Percentiles rank a stretch among this genome's conserved stretches.
Conservation (phyloP, 208 protist species). For the Leptomonas pyrrhocoris region DNA sequence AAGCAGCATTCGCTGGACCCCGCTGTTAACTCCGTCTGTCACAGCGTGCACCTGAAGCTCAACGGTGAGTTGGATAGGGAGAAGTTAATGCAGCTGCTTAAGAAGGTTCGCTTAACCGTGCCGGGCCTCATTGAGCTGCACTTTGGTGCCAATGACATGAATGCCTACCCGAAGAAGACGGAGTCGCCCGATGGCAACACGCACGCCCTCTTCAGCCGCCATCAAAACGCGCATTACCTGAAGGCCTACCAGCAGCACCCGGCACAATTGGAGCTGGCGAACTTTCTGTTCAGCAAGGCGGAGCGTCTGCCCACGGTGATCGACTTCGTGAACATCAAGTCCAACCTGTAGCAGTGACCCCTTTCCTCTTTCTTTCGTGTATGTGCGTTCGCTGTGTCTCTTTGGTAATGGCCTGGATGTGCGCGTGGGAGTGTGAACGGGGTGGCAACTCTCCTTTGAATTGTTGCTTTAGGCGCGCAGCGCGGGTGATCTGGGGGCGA, state of each 20-base stretch:
- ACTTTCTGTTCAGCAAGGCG: constrained; percentile 37
- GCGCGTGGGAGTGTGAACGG: too few species aligned
- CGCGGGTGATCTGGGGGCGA: too few species aligned
- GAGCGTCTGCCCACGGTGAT: constrained; percentile 42
- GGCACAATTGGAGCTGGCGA: constrained; percentile 30
- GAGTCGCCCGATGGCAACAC: constrained; percentile 43
- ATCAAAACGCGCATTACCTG: constrained; percentile 44
- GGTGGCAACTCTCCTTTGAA: too few species aligned
- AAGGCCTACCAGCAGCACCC: constrained; percentile 46
- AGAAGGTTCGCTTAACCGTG: constrained; percentile 28
- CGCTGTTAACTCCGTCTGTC: constrained; percentile 40
- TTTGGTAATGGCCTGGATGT: too few species aligned
- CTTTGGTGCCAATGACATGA: constrained; percentile 54
- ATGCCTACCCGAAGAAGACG: constrained; percentile 39
- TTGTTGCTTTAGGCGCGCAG: too few species aligned
- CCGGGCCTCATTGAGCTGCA: constrained; percentile 69
- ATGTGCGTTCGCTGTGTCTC: too few species aligned
- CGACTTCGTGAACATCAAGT: constrained; percentile 55
- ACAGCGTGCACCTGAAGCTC: constrained; percentile 47
- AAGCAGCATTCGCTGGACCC: constrained; percentile 32
- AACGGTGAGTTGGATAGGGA: constrained; percentile 33
- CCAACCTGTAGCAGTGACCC: constrained; percentile 30
- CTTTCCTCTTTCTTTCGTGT: too few species aligned
- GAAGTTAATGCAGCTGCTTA: constrained; percentile 37
- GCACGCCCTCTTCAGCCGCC: constrained; percentile 55